These are phyloP conservation scores for Panicum miliaceum DNA, from an alignment of 176 grass and related monocot species.

Conservation along the genomic window DNA sequence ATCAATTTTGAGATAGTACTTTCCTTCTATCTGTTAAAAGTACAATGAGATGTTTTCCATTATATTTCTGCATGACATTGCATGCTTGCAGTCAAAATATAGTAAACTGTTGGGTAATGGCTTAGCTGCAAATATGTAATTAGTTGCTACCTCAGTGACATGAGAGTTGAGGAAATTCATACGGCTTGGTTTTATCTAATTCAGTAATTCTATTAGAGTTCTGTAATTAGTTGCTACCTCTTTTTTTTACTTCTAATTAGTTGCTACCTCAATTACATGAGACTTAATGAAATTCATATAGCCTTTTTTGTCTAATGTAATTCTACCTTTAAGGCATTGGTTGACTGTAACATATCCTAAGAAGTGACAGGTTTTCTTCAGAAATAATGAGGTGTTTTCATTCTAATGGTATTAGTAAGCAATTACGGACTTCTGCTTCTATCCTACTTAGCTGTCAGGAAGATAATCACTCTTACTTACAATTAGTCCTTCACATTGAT, in stretches of 20 bases:
- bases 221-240: no score
- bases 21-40: conserved; percentile 72
- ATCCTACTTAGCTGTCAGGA: conserved; percentile 8
- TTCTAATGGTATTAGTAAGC: conserved; percentile 13
- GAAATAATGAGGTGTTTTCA: conserved; percentile 8
- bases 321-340: neutral
- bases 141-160: no score
- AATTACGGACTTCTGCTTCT: conserved; percentile 3
- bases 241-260: no score
- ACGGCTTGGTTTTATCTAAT: neutral
- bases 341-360: neutral
- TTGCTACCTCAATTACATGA: no score
- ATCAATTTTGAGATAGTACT: conserved; percentile 92
- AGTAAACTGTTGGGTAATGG: conserved; percentile 3
- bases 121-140: neutral
- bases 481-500: conserved; percentile 76
- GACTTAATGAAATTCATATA: no score
- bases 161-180: no score
- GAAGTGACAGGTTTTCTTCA: neutral
- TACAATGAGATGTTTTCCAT: conserved; percentile 22
- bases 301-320: neutral
- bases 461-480: conserved; percentile 59
- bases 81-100: conserved; percentile 17
- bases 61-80: conserved; percentile 4
- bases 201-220: neutral